Evolutionary conservation across 2,329 filamentous ascomycete species (phyloP).

Genomic region (Lachnellula arida): DNA sequence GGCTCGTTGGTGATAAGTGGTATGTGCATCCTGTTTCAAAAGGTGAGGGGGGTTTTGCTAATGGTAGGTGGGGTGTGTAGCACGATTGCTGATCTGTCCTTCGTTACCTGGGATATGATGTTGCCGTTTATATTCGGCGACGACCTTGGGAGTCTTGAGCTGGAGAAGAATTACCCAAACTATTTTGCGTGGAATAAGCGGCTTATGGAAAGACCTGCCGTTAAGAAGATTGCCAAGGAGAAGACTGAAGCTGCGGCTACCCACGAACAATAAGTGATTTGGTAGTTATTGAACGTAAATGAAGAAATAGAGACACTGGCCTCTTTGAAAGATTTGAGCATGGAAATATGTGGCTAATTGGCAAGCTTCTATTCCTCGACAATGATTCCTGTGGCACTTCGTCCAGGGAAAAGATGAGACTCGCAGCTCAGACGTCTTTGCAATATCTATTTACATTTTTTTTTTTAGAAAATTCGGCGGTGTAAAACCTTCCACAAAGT

Average conservation of each 20-base stretch:
- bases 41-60: background rate
- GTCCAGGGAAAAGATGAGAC: too few relatives aligned
- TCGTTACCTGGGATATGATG: slow-evolving; percentile 13
- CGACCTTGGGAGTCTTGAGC: slow-evolving; percentile 5
- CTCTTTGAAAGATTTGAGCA: background rate
- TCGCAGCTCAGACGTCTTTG: too few relatives aligned
- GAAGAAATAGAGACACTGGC: too few relatives aligned
- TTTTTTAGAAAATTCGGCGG: too few relatives aligned
- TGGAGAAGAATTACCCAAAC: slow-evolving; percentile 21
- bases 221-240: slow-evolving; percentile 12
- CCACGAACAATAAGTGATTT: too few relatives aligned
- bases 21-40: background rate
- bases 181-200: slow-evolving; percentile 18
- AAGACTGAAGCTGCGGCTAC: background rate
- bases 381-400: too few relatives aligned
- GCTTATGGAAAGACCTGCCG: slow-evolving; percentile 12
- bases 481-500: background rate
- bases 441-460: too few relatives aligned
- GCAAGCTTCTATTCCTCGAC: too few relatives aligned
- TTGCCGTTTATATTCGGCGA: slow-evolving; percentile 11
- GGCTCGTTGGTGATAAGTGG: slow-evolving; percentile 36
- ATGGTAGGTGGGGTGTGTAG: too few relatives aligned
- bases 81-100: slow-evolving; percentile 35
- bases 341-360: background rate
- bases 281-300: too few relatives aligned